Percentiles rank a stretch among this genome's conserved stretches.
Conservation (phyloP, 1,139 yeast species). For the Torulaspora pretoriensis region DNA sequence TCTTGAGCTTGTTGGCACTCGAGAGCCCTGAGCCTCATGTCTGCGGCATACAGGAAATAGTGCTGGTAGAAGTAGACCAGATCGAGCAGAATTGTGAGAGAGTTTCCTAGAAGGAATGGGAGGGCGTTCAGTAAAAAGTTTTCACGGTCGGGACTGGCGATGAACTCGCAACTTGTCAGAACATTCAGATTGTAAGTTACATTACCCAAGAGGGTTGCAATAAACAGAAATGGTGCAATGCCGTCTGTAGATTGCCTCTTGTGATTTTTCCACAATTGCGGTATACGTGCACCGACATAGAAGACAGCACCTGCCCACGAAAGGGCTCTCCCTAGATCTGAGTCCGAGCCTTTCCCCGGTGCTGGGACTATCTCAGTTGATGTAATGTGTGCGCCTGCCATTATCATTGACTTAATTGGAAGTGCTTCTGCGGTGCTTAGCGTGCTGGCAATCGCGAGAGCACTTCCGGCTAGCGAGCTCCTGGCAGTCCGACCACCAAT, state of each 20-base stretch:
- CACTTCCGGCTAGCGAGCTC: neutral
- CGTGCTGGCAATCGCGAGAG: conserved; percentile 7
- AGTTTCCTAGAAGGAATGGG: conserved; percentile 80
- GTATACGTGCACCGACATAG: conserved; percentile 75
- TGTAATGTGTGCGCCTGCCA: conserved; percentile 12
- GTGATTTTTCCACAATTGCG: conserved; percentile 77
- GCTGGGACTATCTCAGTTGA: no score
- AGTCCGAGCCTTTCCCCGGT: conserved; percentile 13
- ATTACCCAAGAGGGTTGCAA: conserved; percentile 77
- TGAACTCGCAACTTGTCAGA: conserved; percentile 44
- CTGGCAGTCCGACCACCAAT: neutral
- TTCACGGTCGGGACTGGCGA: conserved; percentile 37
- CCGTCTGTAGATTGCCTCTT: conserved; percentile 79
- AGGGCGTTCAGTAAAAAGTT: conserved; percentile 62
- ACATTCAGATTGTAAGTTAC: conserved; percentile 76
- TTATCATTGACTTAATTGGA: conserved; percentile 6
- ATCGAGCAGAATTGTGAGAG: conserved; percentile 83
- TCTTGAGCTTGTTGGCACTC: conserved; percentile 21
- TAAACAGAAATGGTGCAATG: conserved; percentile 70
- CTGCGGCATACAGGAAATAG: conserved; percentile 34
- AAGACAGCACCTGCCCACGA: conserved; percentile 82
- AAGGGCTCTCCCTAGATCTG: conserved; percentile 47
- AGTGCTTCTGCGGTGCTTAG: conserved; percentile 11
- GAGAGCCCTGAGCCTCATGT: conserved; percentile 28
- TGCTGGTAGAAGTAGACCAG: conserved; percentile 66